Conservation (phyloP, 192 early-diverging fungal genomes). For the Phycomyces blakesleeanus region DNA sequence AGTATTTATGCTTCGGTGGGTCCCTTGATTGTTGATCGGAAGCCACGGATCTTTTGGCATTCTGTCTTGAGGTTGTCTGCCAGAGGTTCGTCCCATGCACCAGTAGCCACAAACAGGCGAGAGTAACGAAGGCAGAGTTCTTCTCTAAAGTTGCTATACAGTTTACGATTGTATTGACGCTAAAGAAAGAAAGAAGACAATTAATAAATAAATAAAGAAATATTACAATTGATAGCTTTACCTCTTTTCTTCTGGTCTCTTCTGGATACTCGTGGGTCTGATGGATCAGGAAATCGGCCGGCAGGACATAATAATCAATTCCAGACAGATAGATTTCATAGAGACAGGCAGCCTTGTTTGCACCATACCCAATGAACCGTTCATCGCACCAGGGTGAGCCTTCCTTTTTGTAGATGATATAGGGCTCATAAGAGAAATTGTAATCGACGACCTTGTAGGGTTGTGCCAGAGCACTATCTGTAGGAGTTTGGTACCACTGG, state of each 20-base stretch:
- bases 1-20: not conserved
- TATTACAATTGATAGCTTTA: too few species aligned
- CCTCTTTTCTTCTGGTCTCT: constrained; percentile 43
- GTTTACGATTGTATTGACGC: constrained; percentile 44
- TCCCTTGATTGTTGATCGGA: constrained; percentile 27
- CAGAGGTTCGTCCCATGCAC: constrained; percentile 28
- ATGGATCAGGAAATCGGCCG: constrained; percentile 49
- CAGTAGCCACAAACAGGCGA: constrained; percentile 39
- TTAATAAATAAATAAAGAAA: too few species aligned
- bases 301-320: constrained; percentile 46
- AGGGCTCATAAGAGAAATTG: constrained; percentile 54
- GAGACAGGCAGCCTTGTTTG: constrained; percentile 53
- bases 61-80: constrained; percentile 38
- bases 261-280: constrained; percentile 49
- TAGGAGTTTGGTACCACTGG: constrained; percentile 36
- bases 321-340: constrained; percentile 52
- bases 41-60: constrained; percentile 43
- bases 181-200: constrained; percentile 19
- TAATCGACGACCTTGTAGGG: constrained; percentile 49
- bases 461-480: too few species aligned
- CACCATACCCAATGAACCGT: constrained; percentile 52
- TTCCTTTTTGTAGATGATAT: constrained; percentile 46
- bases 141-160: constrained; percentile 48
- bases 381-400: constrained; percentile 51
- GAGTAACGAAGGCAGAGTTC: constrained; percentile 49